Evolutionary conservation across 2,329 filamentous ascomycete genomes (phyloP).

Genomic region (Drechslerella stenobrocha): DNA sequence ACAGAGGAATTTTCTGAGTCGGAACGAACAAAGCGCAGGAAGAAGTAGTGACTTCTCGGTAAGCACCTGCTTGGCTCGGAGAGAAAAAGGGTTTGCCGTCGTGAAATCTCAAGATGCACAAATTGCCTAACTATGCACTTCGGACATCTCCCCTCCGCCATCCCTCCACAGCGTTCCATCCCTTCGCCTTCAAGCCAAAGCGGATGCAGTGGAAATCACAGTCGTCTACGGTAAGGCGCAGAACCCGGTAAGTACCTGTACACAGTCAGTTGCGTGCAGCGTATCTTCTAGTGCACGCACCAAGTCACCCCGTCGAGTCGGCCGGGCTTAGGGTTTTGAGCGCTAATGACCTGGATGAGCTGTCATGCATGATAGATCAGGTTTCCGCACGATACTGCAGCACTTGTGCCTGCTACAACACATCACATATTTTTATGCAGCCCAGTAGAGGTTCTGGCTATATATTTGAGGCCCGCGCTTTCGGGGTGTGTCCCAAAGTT

Average conservation of each 20-base stretch:
- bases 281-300: neutral
- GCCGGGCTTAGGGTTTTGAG: slow-evolving; percentile 20
- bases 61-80: neutral
- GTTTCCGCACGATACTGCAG: neutral
- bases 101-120: too few species aligned
- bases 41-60: slow-evolving; percentile 1
- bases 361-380: slow-evolving; percentile 23
- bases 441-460: slow-evolving; percentile 26
- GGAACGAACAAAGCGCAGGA: slow-evolving; percentile 9
- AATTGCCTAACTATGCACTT: too few species aligned
- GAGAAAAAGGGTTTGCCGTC: too few species aligned
- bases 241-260: too few species aligned
- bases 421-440: slow-evolving; percentile 22
- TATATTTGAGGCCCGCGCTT: slow-evolving; percentile 33
- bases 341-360: slow-evolving; percentile 22
- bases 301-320: neutral
- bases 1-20: slow-evolving; percentile 22
- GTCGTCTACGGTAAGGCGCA: neutral
- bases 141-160: too few species aligned
- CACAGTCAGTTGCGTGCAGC: neutral
- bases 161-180: slow-evolving; percentile 1
- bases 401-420: slow-evolving; percentile 2
- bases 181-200: slow-evolving; percentile 1
- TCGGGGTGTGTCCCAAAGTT: slow-evolving; percentile 24
- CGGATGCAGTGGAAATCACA: slow-evolving; percentile 1